Percentiles rank a stretch among this genome's conserved stretches.
These are phyloP conservation scores for Fusarium dlaminii DNA, from an alignment of 2,329 filamentous ascomycete species.

Conservation along the genomic window DNA sequence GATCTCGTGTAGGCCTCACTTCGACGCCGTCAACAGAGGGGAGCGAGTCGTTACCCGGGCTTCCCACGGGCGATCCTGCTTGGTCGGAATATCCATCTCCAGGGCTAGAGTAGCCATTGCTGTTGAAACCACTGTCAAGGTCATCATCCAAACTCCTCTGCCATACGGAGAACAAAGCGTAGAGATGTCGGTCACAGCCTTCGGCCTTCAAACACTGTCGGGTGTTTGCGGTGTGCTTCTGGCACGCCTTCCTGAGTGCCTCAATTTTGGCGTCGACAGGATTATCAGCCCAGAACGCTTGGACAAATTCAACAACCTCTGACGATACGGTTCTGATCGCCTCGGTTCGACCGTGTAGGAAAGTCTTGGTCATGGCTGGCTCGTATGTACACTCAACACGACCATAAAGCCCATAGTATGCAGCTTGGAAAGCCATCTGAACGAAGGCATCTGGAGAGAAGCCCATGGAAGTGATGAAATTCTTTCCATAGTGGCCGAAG, in stretches of 20 bases:
- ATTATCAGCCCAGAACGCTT: constrained; percentile 94
- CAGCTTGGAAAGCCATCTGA: constrained; percentile 98
- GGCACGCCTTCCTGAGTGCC: constrained; percentile 82
- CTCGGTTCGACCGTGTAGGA: constrained; percentile 92
- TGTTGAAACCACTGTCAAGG: constrained; percentile 62
- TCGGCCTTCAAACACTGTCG: constrained; percentile 88
- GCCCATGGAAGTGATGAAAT: constrained; percentile 96
- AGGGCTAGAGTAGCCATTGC: constrained; percentile 73
- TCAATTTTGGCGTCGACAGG: constrained; percentile 85
- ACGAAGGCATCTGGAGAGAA: constrained; percentile 98
- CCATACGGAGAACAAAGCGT: constrained; percentile 95
- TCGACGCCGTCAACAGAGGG: constrained; percentile 47
- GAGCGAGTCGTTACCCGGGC: constrained; percentile 62
- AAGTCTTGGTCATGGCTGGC: constrained; percentile 97
- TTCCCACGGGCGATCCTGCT: constrained; percentile 57
- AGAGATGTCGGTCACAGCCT: constrained; percentile 92
- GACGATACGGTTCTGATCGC: constrained; percentile 87
- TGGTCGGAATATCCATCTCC: constrained; percentile 58
- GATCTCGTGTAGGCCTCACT: constrained; percentile 51
- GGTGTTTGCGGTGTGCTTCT: constrained; percentile 82
- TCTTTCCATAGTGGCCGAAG: constrained; percentile 90
- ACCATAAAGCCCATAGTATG: constrained; percentile 96
- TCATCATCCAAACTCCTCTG: constrained; percentile 83
- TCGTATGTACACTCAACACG: constrained; percentile 96
- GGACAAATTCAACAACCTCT: constrained; percentile 87